These are phyloP conservation scores for Taxawa tesnikishii DNA, from an alignment of 2,329 filamentous ascomycete species.

Conservation along the genomic window DNA sequence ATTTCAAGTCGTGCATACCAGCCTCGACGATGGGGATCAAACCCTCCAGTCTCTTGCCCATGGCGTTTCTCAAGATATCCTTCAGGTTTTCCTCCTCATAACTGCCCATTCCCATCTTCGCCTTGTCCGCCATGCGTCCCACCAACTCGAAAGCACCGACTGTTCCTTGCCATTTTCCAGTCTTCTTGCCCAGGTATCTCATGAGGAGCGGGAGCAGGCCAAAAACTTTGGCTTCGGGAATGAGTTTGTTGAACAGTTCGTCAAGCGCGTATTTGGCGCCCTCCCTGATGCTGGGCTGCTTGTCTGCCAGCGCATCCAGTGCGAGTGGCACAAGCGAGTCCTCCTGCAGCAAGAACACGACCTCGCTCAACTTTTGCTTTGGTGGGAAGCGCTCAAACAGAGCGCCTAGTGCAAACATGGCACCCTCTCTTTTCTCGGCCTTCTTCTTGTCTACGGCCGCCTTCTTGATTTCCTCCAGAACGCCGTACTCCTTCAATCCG, in stretches of 20 bases:
- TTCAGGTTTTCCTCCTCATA: conserved; percentile 79
- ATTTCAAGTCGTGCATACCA: conserved; percentile 94
- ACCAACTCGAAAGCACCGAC: conserved; percentile 76
- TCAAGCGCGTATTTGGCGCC: conserved; percentile 91
- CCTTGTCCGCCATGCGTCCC: conserved; percentile 90
- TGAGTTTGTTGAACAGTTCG: conserved; percentile 67
- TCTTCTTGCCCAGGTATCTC: conserved; percentile 66
- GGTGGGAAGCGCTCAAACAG: conserved; percentile 81
- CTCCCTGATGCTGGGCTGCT: conserved; percentile 77
- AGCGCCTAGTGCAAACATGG: conserved; percentile 89
- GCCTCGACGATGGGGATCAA: conserved; percentile 84
- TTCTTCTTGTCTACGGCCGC: conserved; percentile 91
- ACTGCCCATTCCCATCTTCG: conserved; percentile 71
- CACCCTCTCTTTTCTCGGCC: conserved; percentile 70
- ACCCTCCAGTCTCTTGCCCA: conserved; percentile 76
- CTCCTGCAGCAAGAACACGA: conserved; percentile 71
- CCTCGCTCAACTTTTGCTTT: conserved; percentile 65
- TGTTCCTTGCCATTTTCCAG: conserved; percentile 94
- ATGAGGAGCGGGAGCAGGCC: conserved; percentile 68
- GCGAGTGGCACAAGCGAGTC: conserved; percentile 59
- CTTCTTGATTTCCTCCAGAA: conserved; percentile 56
- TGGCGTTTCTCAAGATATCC: conserved; percentile 77
- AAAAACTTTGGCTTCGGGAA: conserved; percentile 68
- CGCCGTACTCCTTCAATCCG: conserved; percentile 48
- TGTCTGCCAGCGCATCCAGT: conserved; percentile 80